Evolutionary conservation across 139 green algal genomes (phyloP), one percentile per base, ranked within the genome.

Genomic region (Micractinium conductrix): DNA sequence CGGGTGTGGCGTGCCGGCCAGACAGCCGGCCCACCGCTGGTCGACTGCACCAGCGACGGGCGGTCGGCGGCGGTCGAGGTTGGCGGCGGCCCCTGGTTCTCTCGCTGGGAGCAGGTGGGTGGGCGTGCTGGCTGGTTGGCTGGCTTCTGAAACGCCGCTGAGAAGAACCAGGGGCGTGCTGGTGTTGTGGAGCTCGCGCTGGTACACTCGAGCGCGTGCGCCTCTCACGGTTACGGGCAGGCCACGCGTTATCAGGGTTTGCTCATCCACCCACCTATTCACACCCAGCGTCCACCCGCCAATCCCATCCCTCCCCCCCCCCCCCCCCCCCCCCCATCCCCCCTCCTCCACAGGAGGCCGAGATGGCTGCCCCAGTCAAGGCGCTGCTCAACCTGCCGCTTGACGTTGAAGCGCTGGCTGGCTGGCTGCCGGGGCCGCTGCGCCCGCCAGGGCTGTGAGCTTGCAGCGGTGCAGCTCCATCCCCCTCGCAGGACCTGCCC

Each of bases 61-160:
- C 82, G 30, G 26, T 90, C 86, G 7, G 92, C 89, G 4, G 95
- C 93, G 37, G 87, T 97, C 33, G 95, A 98, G 89, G 95, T 99
- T 8, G 97, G 97, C 9, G 97, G 97, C 28, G 97, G 97, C 1
- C 97, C 97, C 6, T 99, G 97, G 97, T 96, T 91, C 87, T 74
- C 78, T 30, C 69, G 87, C 0, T 99, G 97, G 97, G 67, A 75
- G 10, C 88, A 90, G n/a, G n/a, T n/a, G n/a, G n/a, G n/a, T n/a
- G n/a, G n/a, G n/a, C n/a, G n/a, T n/a, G n/a, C n/a, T n/a, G n/a
- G n/a, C n/a, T n/a, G n/a, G n/a, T n/a, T n/a, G n/a, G n/a, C n/a
- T n/a, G n/a, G n/a, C n/a, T n/a, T n/a, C n/a, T n/a, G n/a, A n/a
- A n/a, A n/a, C n/a, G n/a, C n/a, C n/a, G n/a, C n/a, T n/a, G n/a